phyloP scores from a whole-genome alignment of 2,329 filamentous ascomycete species.

The Dactylellina cionopaga region DNA sequence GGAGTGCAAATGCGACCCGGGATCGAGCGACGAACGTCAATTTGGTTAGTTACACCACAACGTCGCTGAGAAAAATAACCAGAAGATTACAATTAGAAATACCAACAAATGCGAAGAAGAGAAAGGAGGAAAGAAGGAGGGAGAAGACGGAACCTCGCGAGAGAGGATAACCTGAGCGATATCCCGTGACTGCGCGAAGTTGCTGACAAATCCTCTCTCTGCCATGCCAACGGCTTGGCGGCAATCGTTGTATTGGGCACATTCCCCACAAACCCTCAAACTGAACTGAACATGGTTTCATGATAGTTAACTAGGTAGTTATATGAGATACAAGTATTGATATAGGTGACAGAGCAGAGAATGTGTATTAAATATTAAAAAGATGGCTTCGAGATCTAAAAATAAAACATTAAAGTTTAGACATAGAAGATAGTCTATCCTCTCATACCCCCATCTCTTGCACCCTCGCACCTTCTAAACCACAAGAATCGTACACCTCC shows the following conservation, averaged over 20 bases:
- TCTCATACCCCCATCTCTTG: background rate
- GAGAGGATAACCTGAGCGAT: conserved; percentile 2
- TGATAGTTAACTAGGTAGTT: too few species aligned
- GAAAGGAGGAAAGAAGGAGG: background rate
- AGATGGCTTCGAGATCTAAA: too few species aligned
- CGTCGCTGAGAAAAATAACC: background rate
- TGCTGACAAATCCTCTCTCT: conserved; percentile 25
- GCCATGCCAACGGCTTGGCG: background rate
- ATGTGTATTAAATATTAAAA: too few species aligned
- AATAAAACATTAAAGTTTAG: too few species aligned
- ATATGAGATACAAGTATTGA: too few species aligned
- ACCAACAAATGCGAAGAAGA: background rate
- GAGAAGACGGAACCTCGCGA: background rate
- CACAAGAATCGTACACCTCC: conserved; percentile 55
- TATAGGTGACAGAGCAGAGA: too few species aligned
- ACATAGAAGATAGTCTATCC: too few species aligned
- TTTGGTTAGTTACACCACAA: background rate
- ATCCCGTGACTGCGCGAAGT: conserved; percentile 17
- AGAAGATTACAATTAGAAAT: too few species aligned
- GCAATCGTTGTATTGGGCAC: background rate
- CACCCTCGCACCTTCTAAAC: background rate
- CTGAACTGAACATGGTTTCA: too few species aligned
- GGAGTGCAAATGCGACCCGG: background rate
- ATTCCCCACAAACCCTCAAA: too few species aligned
- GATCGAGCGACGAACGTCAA: background rate